Evolutionary conservation across 2,329 filamentous ascomycete genomes (phyloP).

Genomic region (Colletotrichum sansevieriae): DNA sequence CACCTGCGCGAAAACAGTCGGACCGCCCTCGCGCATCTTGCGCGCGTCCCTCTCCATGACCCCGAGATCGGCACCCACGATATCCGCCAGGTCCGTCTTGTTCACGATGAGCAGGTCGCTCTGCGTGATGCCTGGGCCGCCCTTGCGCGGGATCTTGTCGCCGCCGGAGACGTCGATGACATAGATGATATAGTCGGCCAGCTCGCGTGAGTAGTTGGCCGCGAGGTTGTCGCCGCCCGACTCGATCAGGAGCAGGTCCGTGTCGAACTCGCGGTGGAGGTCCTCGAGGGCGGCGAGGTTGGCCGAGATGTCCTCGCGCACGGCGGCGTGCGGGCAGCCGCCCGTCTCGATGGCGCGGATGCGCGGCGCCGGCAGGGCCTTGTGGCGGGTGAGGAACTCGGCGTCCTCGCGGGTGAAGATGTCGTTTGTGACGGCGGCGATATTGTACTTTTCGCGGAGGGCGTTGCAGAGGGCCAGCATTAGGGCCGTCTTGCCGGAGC

Average conservation of each 20-base stretch:
- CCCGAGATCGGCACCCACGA: slow-evolving; percentile 87
- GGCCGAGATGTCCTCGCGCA: slow-evolving; percentile 94
- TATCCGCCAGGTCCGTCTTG: slow-evolving; percentile 94
- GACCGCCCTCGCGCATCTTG: slow-evolving; percentile 95
- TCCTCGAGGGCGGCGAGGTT: slow-evolving; percentile 95
- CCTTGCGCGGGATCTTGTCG: slow-evolving; percentile 96
- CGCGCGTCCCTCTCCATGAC: slow-evolving; percentile 96
- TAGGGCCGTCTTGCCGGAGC: slow-evolving; percentile 95
- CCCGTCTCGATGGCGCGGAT: slow-evolving; percentile 98
- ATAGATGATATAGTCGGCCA: slow-evolving; percentile 98
- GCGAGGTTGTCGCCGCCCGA: slow-evolving; percentile 96
- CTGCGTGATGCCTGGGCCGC: slow-evolving; percentile 96
- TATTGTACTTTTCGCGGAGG: slow-evolving; percentile 83
- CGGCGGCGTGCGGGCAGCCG: slow-evolving; percentile 95
- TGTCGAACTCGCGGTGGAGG: slow-evolving; percentile 81
- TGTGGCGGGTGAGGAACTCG: slow-evolving; percentile 92
- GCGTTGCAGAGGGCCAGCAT: slow-evolving; percentile 94
- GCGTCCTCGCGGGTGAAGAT: slow-evolving; percentile 99
- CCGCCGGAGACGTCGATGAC: slow-evolving; percentile 97
- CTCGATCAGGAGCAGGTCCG: slow-evolving; percentile 93
- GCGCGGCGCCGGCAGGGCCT: slow-evolving; percentile 83
- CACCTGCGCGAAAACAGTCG: slow-evolving; percentile 97
- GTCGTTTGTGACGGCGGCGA: slow-evolving; percentile 98
- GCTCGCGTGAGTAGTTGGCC: slow-evolving; percentile 93
- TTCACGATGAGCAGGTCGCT: slow-evolving; percentile 95